Evolutionary conservation across 108 stramenopile species (phyloP).

Genomic region (Cylindrotheca fusiformis): DNA sequence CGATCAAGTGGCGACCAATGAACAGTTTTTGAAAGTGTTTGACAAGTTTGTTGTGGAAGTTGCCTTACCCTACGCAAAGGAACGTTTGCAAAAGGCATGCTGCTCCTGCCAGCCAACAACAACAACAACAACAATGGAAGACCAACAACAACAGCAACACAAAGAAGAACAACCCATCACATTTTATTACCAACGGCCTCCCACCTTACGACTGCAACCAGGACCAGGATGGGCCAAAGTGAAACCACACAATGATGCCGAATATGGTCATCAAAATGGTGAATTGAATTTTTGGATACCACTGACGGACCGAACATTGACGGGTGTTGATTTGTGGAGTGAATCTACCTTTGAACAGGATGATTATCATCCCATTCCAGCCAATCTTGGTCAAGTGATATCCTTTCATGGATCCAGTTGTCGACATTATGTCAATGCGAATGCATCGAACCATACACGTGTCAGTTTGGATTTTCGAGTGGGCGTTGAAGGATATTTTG

Average conservation of each 20-base stretch:
- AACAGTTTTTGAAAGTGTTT: slow-evolving; percentile 62
- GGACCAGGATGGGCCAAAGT: slow-evolving; percentile 78
- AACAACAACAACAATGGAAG: background rate
- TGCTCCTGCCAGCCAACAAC: background rate
- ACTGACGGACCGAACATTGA: slow-evolving; percentile 58
- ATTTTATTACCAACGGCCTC: slow-evolving; percentile 87
- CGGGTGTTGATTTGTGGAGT: slow-evolving; percentile 73
- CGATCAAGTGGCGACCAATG: slow-evolving; percentile 49
- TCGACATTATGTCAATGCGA: slow-evolving; percentile 80
- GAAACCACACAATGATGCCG: slow-evolving; percentile 76
- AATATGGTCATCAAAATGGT: slow-evolving; percentile 90
- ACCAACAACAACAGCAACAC: too few relatives aligned
- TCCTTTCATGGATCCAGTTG: slow-evolving; percentile 83
- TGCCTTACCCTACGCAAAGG: slow-evolving; percentile 66
- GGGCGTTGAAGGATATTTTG: slow-evolving; percentile 84
- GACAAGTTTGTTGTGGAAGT: slow-evolving; percentile 64
- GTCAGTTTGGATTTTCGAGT: slow-evolving; percentile 86
- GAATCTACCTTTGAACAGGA: slow-evolving; percentile 48
- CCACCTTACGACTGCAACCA: slow-evolving; percentile 86
- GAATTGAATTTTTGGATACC: slow-evolving; percentile 92
- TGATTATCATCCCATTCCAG: slow-evolving; percentile 74
- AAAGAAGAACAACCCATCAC: too few relatives aligned
- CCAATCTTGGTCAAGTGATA: slow-evolving; percentile 58
- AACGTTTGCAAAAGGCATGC: slow-evolving; percentile 36
- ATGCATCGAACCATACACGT: slow-evolving; percentile 62